Percentiles rank a stretch among this genome's conserved stretches.
phyloP scores from a whole-genome alignment of 1,284 basidiomycete species.

The Macrocybe sp. region DNA sequence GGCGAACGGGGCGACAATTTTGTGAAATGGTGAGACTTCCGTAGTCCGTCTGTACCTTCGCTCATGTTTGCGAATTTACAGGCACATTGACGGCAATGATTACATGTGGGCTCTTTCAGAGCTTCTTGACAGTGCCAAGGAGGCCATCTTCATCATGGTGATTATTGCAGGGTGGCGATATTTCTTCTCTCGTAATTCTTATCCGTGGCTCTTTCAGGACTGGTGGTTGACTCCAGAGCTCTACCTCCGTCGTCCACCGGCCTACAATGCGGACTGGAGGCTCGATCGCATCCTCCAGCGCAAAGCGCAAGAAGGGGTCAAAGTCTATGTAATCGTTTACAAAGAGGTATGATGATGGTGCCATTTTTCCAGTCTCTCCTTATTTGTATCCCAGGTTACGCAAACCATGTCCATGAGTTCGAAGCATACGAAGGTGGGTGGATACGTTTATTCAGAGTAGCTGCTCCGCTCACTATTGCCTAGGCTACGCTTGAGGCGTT shows the following conservation, averaged over 20 bases:
- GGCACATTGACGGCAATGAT: constrained; percentile 89
- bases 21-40: constrained; percentile 69
- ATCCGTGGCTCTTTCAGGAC: constrained; percentile 40
- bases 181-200: not conserved
- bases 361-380: not conserved
- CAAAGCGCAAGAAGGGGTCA: constrained; percentile 89
- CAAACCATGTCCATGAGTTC: constrained; percentile 88
- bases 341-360: constrained; percentile 62
- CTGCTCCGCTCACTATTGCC: constrained; percentile 3
- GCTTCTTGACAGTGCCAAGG: constrained; percentile 72
- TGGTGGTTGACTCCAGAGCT: constrained; percentile 94
- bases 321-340: constrained; percentile 85
- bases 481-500: constrained; percentile 74
- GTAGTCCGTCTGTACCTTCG: not conserved
- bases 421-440: constrained; percentile 71
- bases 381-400: constrained; percentile 49
- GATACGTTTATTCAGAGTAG: not conserved
- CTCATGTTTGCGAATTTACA: constrained; percentile 17
- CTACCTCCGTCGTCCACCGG: constrained; percentile 86
- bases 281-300: constrained; percentile 80
- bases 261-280: constrained; percentile 78
- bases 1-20: constrained; percentile 62
- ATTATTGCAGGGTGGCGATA: constrained; percentile 7
- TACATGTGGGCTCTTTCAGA: constrained; percentile 94
- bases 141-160: constrained; percentile 77